Evolutionary conservation across 2,329 filamentous ascomycete genomes (phyloP), one percentile per base, ranked within the genome.

Genomic region (Colletotrichum sansevieriae): DNA sequence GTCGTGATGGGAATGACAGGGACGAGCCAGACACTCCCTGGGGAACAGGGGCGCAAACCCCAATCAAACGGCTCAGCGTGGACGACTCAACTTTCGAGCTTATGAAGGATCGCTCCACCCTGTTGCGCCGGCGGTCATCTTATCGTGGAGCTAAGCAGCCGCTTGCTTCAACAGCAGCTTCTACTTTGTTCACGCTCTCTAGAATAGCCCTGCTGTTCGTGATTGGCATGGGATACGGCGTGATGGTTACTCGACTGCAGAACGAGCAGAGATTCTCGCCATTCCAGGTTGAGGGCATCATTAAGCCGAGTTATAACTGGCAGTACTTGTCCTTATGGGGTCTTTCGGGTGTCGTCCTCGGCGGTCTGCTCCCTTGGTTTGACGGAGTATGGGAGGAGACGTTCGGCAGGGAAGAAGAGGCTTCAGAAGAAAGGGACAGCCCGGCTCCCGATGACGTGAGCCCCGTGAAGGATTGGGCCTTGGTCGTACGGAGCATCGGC

Each of bases 301-400:
- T 83, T 78, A 76, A 79, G 39, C 76, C 80, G 7, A 75, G 78
- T 12, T 81, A 82, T 67, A 83, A 85, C 70, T 91, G 90, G 87
- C 80, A 83, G 49, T 97, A 97, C 77, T 82, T 97, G 63, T 81
- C 84, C 0, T 91, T 92, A 71, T 99, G 96, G 95, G 96, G 94
- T 1, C 74, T 91, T 10, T 90, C 91, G 0, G 95, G 94, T 15
- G 88, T 97, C 4, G 84, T 87, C 0, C 81, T 98, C 25, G 96
- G 96, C 6, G 91, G 90, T 65, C 79, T 97, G 58, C 81, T 98
- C 65, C 96, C 96, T 1, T 95, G 91, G 87, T 87, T 97, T 20
- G 96, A 99, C 78, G 83, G 86, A 11, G 78, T 94, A 10, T 96
- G 92, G 88, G 89, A 91, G 69, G 82, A 85, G 49, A 78, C 82